Conservation (phyloP, 192 early-diverging fungal genomes). For the Haplosporangium gracile region DNA sequence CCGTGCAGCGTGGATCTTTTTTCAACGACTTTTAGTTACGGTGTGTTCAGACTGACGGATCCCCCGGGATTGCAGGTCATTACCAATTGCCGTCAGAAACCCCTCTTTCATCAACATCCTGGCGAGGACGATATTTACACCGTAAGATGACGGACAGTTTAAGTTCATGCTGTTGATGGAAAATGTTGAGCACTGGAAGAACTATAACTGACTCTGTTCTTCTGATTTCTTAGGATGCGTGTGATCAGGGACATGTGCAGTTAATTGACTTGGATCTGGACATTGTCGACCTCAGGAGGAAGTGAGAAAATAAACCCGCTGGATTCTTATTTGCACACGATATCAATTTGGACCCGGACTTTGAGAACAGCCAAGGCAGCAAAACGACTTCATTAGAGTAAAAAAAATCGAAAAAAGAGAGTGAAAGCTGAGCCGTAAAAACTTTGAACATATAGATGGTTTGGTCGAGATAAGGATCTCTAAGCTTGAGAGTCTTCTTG, state of each 20-base stretch:
- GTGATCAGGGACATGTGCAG: slow-evolving; percentile 47
- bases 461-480: no score
- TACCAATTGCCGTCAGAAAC: slow-evolving; percentile 74
- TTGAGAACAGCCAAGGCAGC: no score
- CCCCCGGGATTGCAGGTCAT: slow-evolving; percentile 87
- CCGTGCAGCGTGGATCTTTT: neutral
- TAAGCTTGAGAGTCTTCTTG: no score
- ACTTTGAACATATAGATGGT: no score
- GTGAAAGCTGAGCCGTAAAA: no score
- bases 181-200: neutral
- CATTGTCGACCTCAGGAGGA: slow-evolving; percentile 51
- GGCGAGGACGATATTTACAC: slow-evolving; percentile 68
- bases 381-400: no score
- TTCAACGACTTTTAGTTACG: slow-evolving; percentile 62
- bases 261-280: slow-evolving; percentile 47
- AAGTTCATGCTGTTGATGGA: neutral
- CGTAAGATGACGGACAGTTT: slow-evolving; percentile 30
- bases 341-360: no score
- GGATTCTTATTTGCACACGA: no score
- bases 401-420: no score
- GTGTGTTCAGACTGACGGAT: slow-evolving; percentile 90
- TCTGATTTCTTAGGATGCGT: slow-evolving; percentile 30
- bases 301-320: slow-evolving; percentile 5
- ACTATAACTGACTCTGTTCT: neutral
- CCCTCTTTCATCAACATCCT: slow-evolving; percentile 87